Evolutionary conservation across 345 rosid species (phyloP).

Genomic region (Eucalyptus paniculata): DNA sequence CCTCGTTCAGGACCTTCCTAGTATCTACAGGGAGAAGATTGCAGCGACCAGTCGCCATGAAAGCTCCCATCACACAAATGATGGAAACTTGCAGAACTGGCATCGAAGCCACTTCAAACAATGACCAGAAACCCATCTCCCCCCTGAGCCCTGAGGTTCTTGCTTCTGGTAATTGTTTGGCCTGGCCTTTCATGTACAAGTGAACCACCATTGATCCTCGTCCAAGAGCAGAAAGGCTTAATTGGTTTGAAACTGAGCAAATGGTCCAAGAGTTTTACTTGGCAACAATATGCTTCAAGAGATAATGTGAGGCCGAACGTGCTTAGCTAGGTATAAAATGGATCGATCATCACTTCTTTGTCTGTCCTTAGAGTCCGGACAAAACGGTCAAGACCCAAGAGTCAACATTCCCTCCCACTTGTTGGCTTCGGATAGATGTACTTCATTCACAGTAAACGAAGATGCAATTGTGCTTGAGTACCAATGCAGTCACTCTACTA

Average conservation of each 20-base stretch:
- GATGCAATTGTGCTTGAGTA: neutral
- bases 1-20: conserved; percentile 70
- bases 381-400: neutral
- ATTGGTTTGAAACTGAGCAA: neutral
- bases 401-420: neutral
- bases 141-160: neutral
- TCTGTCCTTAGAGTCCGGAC: neutral
- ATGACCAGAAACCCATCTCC: conserved; percentile 73
- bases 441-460: neutral
- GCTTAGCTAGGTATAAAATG: neutral
- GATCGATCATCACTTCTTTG: neutral
- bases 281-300: neutral
- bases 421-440: neutral
- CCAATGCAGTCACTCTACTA: neutral
- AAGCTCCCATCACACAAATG: conserved; percentile 65
- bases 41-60: conserved; percentile 41
- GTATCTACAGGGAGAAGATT: conserved; percentile 51
- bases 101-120: conserved; percentile 75
- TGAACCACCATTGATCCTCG: neutral
- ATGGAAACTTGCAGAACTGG: conserved; percentile 61
- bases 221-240: neutral
- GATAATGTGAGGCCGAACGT: neutral
- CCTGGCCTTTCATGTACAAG: neutral
- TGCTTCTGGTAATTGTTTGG: neutral
- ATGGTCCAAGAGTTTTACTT: neutral